Conservation (phyloP, 805 yeast genomes). For the Saturnispora dispora region DNA sequence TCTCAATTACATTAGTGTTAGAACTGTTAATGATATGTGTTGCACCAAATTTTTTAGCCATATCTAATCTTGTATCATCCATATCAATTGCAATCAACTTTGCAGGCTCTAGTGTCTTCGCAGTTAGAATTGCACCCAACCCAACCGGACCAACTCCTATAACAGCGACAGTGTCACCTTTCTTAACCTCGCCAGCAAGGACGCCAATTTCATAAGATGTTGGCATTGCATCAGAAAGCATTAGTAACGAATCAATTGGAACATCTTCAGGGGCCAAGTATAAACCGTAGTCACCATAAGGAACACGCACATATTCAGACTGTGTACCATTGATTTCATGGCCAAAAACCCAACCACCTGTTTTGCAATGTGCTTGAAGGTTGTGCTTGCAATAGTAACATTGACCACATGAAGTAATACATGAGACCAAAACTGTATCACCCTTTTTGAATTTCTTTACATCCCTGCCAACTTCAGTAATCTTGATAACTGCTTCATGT, state of each 20-base stretch:
- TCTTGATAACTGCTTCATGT: constrained; percentile 53
- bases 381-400: constrained; percentile 48
- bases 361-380: constrained; percentile 50
- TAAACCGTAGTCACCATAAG: constrained; percentile 36
- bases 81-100: constrained; percentile 49
- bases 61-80: constrained; percentile 47
- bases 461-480: constrained; percentile 38
- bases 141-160: constrained; percentile 68
- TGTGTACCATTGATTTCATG: constrained; percentile 62
- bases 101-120: constrained; percentile 46
- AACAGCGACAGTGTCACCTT: constrained; percentile 53
- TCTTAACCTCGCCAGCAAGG: constrained; percentile 40
- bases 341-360: constrained; percentile 40
- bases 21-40: constrained; percentile 46
- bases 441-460: constrained; percentile 45
- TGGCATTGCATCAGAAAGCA: constrained; percentile 57
- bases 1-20: constrained; percentile 31
- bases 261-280: constrained; percentile 26
- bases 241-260: constrained; percentile 41
- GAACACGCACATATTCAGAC: constrained; percentile 51
- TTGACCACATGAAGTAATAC: constrained; percentile 52
- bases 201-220: constrained; percentile 64
- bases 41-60: constrained; percentile 54
- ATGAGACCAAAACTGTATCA: constrained; percentile 55
- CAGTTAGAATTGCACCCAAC: constrained; percentile 48